A percentile compares a stretch with the other conserved stretches of the same genome.
Conservation (phyloP, 192 early-diverging fungal genomes). For the Paraglomus brasilianum region DNA sequence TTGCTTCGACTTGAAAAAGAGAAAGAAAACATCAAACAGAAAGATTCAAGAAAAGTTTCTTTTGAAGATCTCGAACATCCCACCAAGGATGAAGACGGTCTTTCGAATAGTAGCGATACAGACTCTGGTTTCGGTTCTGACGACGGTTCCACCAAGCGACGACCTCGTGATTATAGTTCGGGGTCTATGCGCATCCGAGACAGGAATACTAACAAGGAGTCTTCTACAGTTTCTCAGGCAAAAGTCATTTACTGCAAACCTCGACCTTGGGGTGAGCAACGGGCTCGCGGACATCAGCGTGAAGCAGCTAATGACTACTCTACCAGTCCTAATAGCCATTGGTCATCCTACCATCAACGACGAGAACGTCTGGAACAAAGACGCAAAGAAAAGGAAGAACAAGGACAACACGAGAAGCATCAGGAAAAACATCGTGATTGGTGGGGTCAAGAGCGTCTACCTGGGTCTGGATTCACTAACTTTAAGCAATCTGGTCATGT, state of each 20-base stretch:
- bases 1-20: background rate
- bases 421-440: background rate
- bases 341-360: conserved; percentile 29
- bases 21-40: conserved; percentile 6
- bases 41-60: too few species aligned
- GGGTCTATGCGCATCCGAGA: too few species aligned
- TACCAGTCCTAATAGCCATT: conserved; percentile 13
- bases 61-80: too few species aligned
- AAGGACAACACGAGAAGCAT: conserved; percentile 1
- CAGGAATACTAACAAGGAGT: background rate
- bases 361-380: conserved; percentile 30
- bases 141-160: conserved; percentile 2
- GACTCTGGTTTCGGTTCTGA: conserved; percentile 30
- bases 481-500: too few species aligned
- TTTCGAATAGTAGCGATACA: conserved; percentile 20
- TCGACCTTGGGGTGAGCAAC: conserved; percentile 25
- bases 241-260: conserved; percentile 29
- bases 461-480: background rate
- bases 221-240: conserved; percentile 12
- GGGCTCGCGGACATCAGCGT: conserved; percentile 5
- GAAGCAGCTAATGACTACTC: background rate
- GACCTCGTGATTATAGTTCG: too few species aligned
- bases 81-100: background rate
- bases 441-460: conserved; percentile 2
- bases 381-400: conserved; percentile 24